Evolutionary conservation across 129 eudicot genomes (phyloP), one percentile per base, ranked within the genome.

Genomic region (Glebionis coronaria): DNA sequence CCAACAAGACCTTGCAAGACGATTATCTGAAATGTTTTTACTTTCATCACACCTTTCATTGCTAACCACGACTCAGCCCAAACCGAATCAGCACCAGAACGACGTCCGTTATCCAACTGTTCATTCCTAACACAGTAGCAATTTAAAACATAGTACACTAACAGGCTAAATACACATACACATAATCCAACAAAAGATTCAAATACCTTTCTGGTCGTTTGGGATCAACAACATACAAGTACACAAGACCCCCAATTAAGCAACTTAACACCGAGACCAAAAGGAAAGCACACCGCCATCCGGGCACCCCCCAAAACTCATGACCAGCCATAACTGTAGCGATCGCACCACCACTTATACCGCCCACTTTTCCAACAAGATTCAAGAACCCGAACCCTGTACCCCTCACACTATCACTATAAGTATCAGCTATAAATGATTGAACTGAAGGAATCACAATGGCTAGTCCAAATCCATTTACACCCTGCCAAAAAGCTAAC

Each of bases 381-480:
- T 80, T 84, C 54, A 93, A 63, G 28, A 88, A 68, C 74, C 98
- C 98, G 54, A 93, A 93, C 35, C 96, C 96, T 1, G 85, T 79
- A 47, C 98, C 98, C 71, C 98, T 84, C 53, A 82, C 90, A 2
- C 81, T 79, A 73, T 93, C 98, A 70, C 56, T 56, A 56, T 88
- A 93, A 40, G 85, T 88, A 73, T 93, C 98, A 19, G 98, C 98
- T 68, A 93, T 88, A 76, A 93, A 93, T 9, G 98, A 93, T 79
- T 93, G 98, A 46, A 93, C 87, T 35, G 96, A 88, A 10, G 98
- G 98, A 67, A 88, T 93, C 79, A 93, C 98, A n/a, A 93, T 93
- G 20, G 98, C 96, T 46, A 93, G 78, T 21, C 98, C 98, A 29
- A 88, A 77, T 12, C 98, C 98, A 54, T 93, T 93, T 47, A 93